Base-by-base conservation (phyloP, 306 rosid species). In the Gastrolobium bilobum region DNA sequence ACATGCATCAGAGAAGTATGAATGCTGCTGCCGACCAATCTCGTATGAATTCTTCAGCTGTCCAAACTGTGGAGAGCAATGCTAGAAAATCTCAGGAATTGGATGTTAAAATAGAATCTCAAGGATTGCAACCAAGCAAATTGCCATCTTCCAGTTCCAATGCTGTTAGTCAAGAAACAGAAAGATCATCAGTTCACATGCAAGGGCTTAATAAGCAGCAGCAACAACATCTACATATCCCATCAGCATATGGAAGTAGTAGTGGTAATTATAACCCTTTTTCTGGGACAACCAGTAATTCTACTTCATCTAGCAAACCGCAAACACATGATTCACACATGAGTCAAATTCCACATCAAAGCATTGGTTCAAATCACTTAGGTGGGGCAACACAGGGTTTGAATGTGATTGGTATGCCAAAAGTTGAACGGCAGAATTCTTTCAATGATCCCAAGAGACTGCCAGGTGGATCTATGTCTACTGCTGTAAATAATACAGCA, bases 161-260 rank as follows among this genome's bases (percentile, higher is more conserved):
- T 52, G 39, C 73, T 57, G 68, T 76, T 65, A 89, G 79, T 82
- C 97, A 90, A 79, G 96, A 89, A 66, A 69, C 86, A 79, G 92
- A 90, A 60, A 81, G 84, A 83, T 77, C 93, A 58, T 82, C 88
- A 20, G 74, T 79, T 81, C 79, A 90, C 43, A 30, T 82, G 15
- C 92, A 88, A 84, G 91, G 93, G 51, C 89, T 85, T 51, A 87
- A 67, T 71, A 87, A 85, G 79, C 92, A 84, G 70, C 92, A 88
- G 79, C 90, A 86, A 7, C 94, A 87, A 46, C 88, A 82, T 69
- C 68, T 89, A 69, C 94, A 84, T 59, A 85, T 84, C 51, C 83
- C 92, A n/a, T 89, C 90, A 59, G 80, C 85, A 74, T 90, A 87
- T 70, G 98, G 98, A 66, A 78, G 69, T 66, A 88, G 62, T 79